Evolutionary conservation across 2,329 filamentous ascomycete species (phyloP), one percentile per base, ranked within the genome.

Genomic region (Cordyceps cicadae): DNA sequence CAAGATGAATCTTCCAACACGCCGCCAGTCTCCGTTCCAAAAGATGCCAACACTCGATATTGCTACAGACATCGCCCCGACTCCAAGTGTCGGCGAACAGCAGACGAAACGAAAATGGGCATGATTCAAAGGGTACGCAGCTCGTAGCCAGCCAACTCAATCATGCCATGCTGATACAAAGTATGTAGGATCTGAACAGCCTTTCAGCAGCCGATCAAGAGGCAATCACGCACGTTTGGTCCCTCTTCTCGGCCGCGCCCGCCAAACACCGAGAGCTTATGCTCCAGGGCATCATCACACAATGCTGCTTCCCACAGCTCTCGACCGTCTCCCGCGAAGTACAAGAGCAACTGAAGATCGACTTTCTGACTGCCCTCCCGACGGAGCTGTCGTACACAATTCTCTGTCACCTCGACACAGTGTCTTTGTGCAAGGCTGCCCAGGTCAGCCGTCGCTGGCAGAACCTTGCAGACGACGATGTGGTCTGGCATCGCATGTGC

Each of bases 401-500:
- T 43, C 81, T 99, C 3, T 92, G 88, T 67, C 94, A 89, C 68
- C 87, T 99, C 62, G 94, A 99, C 72, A 97, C 93, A 0, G 88
- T 89, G 2, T 97, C 93, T 0, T 81, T 99, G 0, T 97, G 94
- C 79, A 96, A 96, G 72, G 93, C 94, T 1, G 91, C 94, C 0
- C 92, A 97, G 73, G 94, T 99, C 60, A 97, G 91, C 71, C 85
- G 87, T 62, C 83, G 87, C 67, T 99, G 94, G 94, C 84, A 90
- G 64, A 84, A 84, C 61, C 78, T 99, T 46, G 93, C 94, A n/a
- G 94, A 97, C 68, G 93, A 97, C 70, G 93, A 99, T 72, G 89
- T 96, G 9, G 93, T 99, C 4, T 99, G 94, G 94, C 75, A 97
- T 70, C 89, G 88, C 65, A 97, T 97, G 92, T 99, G 94, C 71